Percentiles rank a stretch among this genome's conserved stretches.
These are phyloP conservation scores for Pelargonium cotyledonis DNA, from an alignment of 441 rosid species.

Conservation along the genomic window DNA sequence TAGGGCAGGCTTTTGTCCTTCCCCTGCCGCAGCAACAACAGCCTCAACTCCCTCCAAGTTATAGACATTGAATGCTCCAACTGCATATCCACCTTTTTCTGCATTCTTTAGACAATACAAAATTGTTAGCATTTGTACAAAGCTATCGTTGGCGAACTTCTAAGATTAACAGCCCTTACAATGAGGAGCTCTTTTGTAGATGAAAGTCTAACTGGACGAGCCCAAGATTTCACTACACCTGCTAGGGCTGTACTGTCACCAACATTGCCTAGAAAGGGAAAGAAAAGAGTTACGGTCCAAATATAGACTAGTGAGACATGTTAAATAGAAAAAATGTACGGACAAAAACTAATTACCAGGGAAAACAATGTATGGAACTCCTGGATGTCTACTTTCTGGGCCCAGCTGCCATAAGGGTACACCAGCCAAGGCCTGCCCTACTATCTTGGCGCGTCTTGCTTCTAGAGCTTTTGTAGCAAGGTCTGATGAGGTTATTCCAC, in stretches of 20 bases:
- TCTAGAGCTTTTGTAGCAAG: constrained; percentile 89
- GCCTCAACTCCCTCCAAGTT: constrained; percentile 92
- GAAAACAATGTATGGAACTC: constrained; percentile 93
- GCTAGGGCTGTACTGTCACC: constrained; percentile 76
- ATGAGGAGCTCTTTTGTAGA: constrained; percentile 68
- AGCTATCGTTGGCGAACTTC: constrained; percentile 12
- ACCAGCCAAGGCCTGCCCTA: constrained; percentile 94
- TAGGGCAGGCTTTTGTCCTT: constrained; percentile 87
- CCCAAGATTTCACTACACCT: constrained; percentile 87
- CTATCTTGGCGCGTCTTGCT: constrained; percentile 77
- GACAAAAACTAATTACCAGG: constrained; percentile 50
- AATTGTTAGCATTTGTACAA: constrained; percentile 25
- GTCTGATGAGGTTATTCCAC: constrained; percentile 97
- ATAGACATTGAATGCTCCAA: constrained; percentile 96
- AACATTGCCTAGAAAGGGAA: constrained; percentile 62
- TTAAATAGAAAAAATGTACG: constrained; percentile 2
- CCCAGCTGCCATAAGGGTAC: constrained; percentile 97
- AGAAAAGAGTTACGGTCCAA: constrained; percentile 8
- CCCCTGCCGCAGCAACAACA: constrained; percentile 95
- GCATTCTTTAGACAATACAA: constrained; percentile 48
- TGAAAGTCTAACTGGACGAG: constrained; percentile 50
- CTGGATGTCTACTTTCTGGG: constrained; percentile 92
- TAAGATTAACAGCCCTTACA: constrained; percentile 36
- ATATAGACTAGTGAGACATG: constrained; percentile 9
- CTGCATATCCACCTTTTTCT: constrained; percentile 81